A percentile compares a stretch with the other conserved stretches of the same genome.
Conservation (phyloP, 768 basidiomycete species). For the Termitomyces bulborhizus region DNA sequence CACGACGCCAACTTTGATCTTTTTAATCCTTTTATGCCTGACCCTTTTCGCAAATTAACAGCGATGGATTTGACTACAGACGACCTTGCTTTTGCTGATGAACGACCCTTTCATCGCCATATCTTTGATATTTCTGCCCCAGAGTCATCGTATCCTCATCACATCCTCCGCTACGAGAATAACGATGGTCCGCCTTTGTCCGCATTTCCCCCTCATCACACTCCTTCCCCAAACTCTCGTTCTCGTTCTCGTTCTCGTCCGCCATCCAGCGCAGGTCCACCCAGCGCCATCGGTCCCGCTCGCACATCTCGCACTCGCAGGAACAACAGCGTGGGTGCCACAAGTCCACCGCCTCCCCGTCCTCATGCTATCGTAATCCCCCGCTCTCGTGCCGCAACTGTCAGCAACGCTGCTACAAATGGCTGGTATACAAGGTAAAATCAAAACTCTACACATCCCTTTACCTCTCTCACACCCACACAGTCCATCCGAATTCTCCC, state of each 20-base stretch:
- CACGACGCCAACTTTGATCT: constrained; percentile 27
- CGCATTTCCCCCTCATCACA: constrained; percentile 19
- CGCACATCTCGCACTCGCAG: constrained; percentile 50
- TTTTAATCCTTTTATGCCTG: constrained; percentile 41
- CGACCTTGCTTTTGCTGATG: constrained; percentile 48
- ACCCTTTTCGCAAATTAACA: constrained; percentile 49
- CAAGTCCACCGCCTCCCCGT: constrained; percentile 40
- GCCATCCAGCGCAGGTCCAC: constrained; percentile 13
- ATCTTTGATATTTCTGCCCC: constrained; percentile 58
- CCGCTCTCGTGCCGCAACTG: constrained; percentile 21
- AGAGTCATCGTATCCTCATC: no score
- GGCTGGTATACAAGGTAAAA: constrained; percentile 27
- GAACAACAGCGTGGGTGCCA: constrained; percentile 55
- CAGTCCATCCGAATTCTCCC: constrained; percentile 26
- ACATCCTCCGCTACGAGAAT: constrained; percentile 46
- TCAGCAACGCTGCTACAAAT: constrained; percentile 15
- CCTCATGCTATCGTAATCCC: constrained; percentile 71
- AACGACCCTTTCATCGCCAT: constrained; percentile 34
- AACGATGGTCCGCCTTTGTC: constrained; percentile 25
- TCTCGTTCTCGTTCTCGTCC: constrained; percentile 45
- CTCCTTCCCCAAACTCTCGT: constrained; percentile 25
- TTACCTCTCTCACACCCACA: not conserved
- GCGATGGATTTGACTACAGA: constrained; percentile 52
- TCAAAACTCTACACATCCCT: not conserved
- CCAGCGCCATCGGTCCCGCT: constrained; percentile 42